Evolutionary conservation across 1,284 basidiomycete genomes (phyloP), one percentile per base, ranked within the genome.

Genomic region (Xerocomus amazonicus): DNA sequence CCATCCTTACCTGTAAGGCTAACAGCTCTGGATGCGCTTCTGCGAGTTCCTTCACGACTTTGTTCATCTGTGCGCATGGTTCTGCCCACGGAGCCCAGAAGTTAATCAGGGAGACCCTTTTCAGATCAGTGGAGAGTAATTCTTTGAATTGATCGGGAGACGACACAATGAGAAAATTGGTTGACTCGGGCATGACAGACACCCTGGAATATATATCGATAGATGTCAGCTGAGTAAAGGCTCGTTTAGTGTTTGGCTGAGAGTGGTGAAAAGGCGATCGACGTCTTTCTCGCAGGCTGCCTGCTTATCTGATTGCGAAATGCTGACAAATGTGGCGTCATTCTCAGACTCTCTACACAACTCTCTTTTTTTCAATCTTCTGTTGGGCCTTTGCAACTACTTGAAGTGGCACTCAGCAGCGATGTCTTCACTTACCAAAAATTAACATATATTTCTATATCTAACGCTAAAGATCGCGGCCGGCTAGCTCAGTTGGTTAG

Each of bases 71-170:
- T 57, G 78, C 77, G 74, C 93, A 97, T 35, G 92, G 92, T 56
- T 84, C 88, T 0, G 92, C 94, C 91, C 91, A 97, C 66, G 84
- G 77, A 50, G 94, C 90, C 87, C 92, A 94, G 69, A 97, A 97
- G 72, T 90, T 92, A 63, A 96, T 83, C 35, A 94, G 73, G 6
- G 92, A 92, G 23, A 95, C 78, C 31, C 88, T 76, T 23, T 79
- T 72, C 39, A 97, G 79, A 70, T 97, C 92, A 34, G 70, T 63
- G 1, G 83, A 85, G 43, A 97, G 81, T 8, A 91, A 68, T 13
- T 72, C 65, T 66, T 92, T 83, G 71, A 97, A 91, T 52, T 92
- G 80, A 13, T 79, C 70, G 0, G 89, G 70, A 6, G 87, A 87
- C 26, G 72, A 66, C 45, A 95, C 75, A 28, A 73, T 66, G 65